These are phyloP conservation scores for Aurinia saxatilis DNA, from an alignment of 345 rosid genomes.

Conservation along the genomic window DNA sequence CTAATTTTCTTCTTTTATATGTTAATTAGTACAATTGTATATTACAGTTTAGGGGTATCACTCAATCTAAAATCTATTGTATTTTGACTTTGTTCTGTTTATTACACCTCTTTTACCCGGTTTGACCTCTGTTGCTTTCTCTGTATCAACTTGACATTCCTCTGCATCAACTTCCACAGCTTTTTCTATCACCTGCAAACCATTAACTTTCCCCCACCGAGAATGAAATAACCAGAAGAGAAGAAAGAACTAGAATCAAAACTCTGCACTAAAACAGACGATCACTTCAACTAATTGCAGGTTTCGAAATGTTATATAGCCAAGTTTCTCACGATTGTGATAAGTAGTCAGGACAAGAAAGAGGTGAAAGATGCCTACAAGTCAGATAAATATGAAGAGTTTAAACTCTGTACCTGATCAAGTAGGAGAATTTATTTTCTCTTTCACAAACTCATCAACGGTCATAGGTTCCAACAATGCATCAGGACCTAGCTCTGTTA, in stretches of 20 bases:
- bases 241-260: not conserved
- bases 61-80: too few species aligned
- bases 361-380: not conserved
- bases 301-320: not conserved
- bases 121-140: too few species aligned
- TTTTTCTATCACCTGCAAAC: conserved; percentile 93
- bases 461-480: conserved; percentile 82
- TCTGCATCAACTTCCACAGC: conserved; percentile 95
- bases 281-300: not conserved
- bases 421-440: conserved; percentile 79
- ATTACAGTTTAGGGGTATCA: too few species aligned
- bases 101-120: too few species aligned
- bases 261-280: not conserved
- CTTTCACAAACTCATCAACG: conserved; percentile 45
- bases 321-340: not conserved
- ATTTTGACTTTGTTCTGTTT: too few species aligned
- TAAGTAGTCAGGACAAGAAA: not conserved
- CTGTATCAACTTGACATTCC: too few species aligned
- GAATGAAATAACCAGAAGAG: conserved; percentile 77
- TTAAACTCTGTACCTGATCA: conserved; percentile 54
- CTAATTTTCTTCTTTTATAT: too few species aligned
- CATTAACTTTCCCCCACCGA: conserved; percentile 89
- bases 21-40: too few species aligned
- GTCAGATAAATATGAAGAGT: not conserved
- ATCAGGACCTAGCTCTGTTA: conserved; percentile 96